Conservation (phyloP, 2,329 filamentous ascomycete species). For the Hypoxylon sp. region DNA sequence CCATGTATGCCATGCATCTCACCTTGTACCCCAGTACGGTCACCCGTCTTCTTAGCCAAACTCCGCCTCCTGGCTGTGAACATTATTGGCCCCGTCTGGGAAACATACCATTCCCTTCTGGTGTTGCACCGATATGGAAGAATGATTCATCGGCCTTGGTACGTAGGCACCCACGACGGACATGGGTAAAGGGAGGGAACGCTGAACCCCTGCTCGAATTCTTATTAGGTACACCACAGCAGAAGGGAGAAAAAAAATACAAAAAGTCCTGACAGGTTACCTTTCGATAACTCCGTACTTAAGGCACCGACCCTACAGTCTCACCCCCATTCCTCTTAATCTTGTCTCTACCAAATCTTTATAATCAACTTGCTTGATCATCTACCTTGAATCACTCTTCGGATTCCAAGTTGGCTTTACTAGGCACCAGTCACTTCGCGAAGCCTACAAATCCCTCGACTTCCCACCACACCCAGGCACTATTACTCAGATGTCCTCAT, state of each 20-base stretch:
- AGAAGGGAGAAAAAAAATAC: constrained; percentile 45
- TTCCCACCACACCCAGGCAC: constrained; percentile 26
- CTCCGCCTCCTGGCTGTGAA: constrained; percentile 49
- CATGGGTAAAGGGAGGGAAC: constrained; percentile 43
- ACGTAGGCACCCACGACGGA: constrained; percentile 42
- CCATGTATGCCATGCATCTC: constrained; percentile 27
- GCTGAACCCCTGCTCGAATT: constrained; percentile 43
- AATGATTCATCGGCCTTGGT: constrained; percentile 51
- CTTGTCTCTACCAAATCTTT: constrained; percentile 21
- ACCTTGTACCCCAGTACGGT: constrained; percentile 44
- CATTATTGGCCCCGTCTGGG: constrained; percentile 43
- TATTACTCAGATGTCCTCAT: constrained; percentile 45
- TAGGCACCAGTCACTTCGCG: constrained; percentile 34
- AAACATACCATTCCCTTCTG: constrained; percentile 51
- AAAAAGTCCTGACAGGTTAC: constrained; percentile 45
- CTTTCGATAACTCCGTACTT: constrained; percentile 42
- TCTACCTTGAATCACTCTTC: constrained; percentile 16
- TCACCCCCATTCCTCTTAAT: constrained; percentile 20
- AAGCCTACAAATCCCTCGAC: constrained; percentile 40
- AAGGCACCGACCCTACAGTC: constrained; percentile 40
- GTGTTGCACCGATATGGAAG: constrained; percentile 42
- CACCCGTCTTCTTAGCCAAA: constrained; percentile 45
- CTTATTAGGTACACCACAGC: constrained; percentile 45
- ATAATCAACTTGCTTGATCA: constrained; percentile 15
- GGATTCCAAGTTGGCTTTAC: constrained; percentile 30